Evolutionary conservation across 148 eudicot species (phyloP).

Genomic region (Spergularia bocconei): DNA sequence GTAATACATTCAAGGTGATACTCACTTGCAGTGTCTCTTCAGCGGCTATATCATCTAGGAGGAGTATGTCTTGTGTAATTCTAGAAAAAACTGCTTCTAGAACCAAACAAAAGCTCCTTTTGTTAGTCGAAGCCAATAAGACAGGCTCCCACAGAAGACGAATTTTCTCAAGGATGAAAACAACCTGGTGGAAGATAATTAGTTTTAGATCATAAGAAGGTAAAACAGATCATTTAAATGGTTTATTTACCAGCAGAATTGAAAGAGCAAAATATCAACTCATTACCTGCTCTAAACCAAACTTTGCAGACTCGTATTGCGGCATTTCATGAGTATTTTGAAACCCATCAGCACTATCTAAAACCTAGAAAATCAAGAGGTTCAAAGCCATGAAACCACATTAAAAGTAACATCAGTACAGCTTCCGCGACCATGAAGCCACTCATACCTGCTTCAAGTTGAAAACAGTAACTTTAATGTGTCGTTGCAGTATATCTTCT

Average conservation of each 20-base stretch:
- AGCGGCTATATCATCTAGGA: conserved; percentile 91
- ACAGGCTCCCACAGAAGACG: conserved; percentile 92
- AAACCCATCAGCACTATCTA: conserved; percentile 95
- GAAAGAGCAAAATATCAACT: neutral
- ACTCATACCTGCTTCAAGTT: conserved; percentile 70
- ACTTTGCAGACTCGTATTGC: conserved; percentile 78
- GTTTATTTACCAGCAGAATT: neutral
- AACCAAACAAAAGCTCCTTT: conserved; percentile 68
- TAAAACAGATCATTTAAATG: neutral
- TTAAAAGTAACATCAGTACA: neutral
- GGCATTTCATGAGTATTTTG: conserved; percentile 87
- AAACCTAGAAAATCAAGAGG: conserved; percentile 47
- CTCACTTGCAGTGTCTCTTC: conserved; percentile 87
- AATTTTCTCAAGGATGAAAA: conserved; percentile 86
- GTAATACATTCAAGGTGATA: neutral
- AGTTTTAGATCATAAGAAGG: neutral
- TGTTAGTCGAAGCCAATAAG: conserved; percentile 67
- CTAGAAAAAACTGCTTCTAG: conserved; percentile 71
- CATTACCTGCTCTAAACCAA: conserved; percentile 81
- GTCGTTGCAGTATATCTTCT: conserved; percentile 74
- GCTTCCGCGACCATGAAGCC: neutral
- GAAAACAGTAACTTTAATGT: conserved; percentile 55
- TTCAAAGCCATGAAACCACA: neutral
- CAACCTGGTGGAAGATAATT: conserved; percentile 46
- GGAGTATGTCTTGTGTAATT: conserved; percentile 76